These are phyloP conservation scores for Sporothrix brasiliensis DNA, from an alignment of 2,329 filamentous ascomycete genomes.

Conservation along the genomic window DNA sequence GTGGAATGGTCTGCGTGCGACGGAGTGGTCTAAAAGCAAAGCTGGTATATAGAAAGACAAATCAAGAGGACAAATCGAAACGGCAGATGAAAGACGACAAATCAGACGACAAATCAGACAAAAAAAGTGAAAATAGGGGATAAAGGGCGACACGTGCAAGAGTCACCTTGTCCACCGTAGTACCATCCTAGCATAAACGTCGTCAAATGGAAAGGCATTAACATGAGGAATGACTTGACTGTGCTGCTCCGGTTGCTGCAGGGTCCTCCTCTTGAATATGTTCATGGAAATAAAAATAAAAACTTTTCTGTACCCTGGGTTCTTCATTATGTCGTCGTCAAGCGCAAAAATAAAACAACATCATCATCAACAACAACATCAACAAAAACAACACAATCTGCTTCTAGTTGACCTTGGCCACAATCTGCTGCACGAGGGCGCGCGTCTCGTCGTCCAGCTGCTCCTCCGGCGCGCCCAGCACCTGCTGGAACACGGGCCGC, in stretches of 20 bases:
- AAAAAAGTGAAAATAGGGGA: neutral
- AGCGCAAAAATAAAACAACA: too few species aligned
- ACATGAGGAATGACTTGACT: conserved; percentile 1
- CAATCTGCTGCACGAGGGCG: conserved; percentile 65
- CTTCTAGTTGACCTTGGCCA: conserved; percentile 48
- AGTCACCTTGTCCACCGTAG: conserved; percentile 19
- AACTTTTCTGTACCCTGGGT: conserved; percentile 20
- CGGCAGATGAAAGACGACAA: neutral
- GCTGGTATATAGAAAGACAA: neutral
- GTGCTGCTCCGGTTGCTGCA: conserved; percentile 23
- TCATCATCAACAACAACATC: too few species aligned
- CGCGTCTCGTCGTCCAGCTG: conserved; percentile 75
- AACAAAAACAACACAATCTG: too few species aligned
- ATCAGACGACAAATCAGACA: neutral
- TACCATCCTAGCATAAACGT: conserved; percentile 25
- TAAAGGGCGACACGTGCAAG: neutral
- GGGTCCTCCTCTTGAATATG: conserved; percentile 23
- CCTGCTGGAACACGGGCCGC: conserved; percentile 71
- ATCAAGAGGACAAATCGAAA: neutral
- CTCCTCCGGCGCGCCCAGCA: conserved; percentile 70
- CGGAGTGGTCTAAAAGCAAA: too few species aligned
- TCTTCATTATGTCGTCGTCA: conserved; percentile 20
- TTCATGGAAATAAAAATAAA: neutral
- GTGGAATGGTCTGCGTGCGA: too few species aligned
- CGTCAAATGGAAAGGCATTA: neutral